Evolutionary conservation across 805 yeast genomes (phyloP).

Genomic region (Yarrowia alimentaria): DNA sequence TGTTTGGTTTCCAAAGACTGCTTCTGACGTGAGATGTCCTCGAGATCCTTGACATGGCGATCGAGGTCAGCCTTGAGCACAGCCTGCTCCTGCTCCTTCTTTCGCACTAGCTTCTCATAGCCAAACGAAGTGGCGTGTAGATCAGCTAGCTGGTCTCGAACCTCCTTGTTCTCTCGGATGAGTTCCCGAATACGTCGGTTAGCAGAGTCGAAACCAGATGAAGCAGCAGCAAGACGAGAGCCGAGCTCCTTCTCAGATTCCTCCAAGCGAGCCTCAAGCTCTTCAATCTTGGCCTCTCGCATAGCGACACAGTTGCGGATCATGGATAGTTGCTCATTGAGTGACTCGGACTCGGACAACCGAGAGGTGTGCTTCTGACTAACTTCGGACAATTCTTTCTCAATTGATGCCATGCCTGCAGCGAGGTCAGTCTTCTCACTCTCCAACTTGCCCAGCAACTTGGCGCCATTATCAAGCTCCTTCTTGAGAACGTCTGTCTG

Average conservation of each 20-base stretch:
- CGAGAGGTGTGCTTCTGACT: slow-evolving; percentile 29
- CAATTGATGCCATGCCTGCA: slow-evolving; percentile 40
- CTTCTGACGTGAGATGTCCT: slow-evolving; percentile 30
- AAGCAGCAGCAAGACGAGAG: slow-evolving; percentile 30
- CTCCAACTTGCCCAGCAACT: slow-evolving; percentile 41
- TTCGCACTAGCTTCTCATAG: slow-evolving; percentile 40
- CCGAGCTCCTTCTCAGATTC: slow-evolving; percentile 35
- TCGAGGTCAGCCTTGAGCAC: slow-evolving; percentile 29
- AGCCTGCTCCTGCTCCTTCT: slow-evolving; percentile 37
- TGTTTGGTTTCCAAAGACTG: slow-evolving; percentile 26
- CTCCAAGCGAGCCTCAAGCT: slow-evolving; percentile 38
- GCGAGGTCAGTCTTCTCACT: slow-evolving; percentile 39
- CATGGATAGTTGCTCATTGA: slow-evolving; percentile 25
- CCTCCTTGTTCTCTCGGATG: slow-evolving; percentile 47
- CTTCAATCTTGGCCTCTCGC: slow-evolving; percentile 36
- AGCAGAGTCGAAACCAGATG: slow-evolving; percentile 38
- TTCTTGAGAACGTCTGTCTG: slow-evolving; percentile 39
- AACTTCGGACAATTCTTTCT: slow-evolving; percentile 34
- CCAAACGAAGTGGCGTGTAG: slow-evolving; percentile 43
- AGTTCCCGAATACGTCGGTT: slow-evolving; percentile 43
- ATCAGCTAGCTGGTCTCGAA: slow-evolving; percentile 44
- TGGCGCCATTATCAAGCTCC: slow-evolving; percentile 41
- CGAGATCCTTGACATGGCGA: slow-evolving; percentile 21
- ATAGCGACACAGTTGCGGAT: slow-evolving; percentile 35
- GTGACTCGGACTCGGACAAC: not conserved